Percentiles rank a stretch among this genome's conserved stretches.
Evolutionary conservation across 495 filamentous ascomycete species (phyloP).

Genomic region (Penicillium bialowiezense): DNA sequence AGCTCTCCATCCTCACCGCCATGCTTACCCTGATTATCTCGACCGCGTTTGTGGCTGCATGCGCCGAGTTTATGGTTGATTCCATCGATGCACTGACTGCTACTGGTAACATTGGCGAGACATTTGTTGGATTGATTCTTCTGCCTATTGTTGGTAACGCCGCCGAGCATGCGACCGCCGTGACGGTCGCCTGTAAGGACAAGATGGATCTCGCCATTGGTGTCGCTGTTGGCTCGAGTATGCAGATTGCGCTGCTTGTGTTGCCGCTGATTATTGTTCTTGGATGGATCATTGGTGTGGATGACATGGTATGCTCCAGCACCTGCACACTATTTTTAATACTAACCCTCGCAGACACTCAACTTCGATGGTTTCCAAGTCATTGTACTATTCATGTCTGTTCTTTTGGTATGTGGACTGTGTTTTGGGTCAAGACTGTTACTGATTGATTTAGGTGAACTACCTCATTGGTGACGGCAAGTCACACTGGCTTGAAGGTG

Average conservation of each 20-base stretch:
- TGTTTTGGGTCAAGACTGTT: neutral
- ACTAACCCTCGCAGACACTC: slow-evolving; percentile 56
- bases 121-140: slow-evolving; percentile 81
- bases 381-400: slow-evolving; percentile 71
- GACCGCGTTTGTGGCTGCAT: slow-evolving; percentile 80
- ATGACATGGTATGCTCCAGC: slow-evolving; percentile 39
- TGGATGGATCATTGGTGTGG: slow-evolving; percentile 69
- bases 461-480: slow-evolving; percentile 70
- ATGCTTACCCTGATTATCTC: slow-evolving; percentile 65
- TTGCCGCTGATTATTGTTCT: slow-evolving; percentile 76
- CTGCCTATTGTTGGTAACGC: slow-evolving; percentile 90
- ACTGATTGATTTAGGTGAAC: slow-evolving; percentile 53
- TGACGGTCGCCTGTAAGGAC: slow-evolving; percentile 83
- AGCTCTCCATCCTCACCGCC: slow-evolving; percentile 67
- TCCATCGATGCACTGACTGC: slow-evolving; percentile 70
- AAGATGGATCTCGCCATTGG: slow-evolving; percentile 90
- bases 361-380: slow-evolving; percentile 82
- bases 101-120: slow-evolving; percentile 55
- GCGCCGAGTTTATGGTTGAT: slow-evolving; percentile 86
- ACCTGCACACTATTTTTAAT: neutral
- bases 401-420: slow-evolving; percentile 53
- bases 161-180: slow-evolving; percentile 82
- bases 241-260: slow-evolving; percentile 82
- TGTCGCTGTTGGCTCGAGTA: slow-evolving; percentile 78
- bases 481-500: slow-evolving; percentile 69